Evolutionary conservation across 2,329 filamentous ascomycete species (phyloP), one percentile per base, ranked within the genome.

Genomic region (Aspergillus candidus): DNA sequence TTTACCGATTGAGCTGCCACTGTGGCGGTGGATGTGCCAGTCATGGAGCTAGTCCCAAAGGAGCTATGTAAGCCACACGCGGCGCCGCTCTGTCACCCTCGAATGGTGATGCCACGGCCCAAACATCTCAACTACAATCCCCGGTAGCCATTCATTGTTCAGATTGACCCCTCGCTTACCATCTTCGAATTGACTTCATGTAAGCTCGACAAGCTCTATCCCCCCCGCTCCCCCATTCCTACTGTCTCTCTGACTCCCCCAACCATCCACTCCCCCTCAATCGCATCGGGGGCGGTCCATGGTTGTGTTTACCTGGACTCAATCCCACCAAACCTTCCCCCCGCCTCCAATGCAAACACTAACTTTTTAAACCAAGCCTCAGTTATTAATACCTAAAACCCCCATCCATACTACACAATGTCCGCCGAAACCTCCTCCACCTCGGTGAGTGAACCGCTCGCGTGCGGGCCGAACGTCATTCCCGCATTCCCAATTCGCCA

Each of bases 351-450:
- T 42, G 37, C 40, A 32, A 17, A 46, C 42, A 47, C 48, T 54
- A 44, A 55, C 34, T 31, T 22, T 14, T 5, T 7, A 32, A 17
- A 37, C 11, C 18, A 14, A 42, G 18, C 17, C 13, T 27, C 12
- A 31, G 5, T 15, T 4, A 11, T 32, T n/a, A 17, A 11, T 29
- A 32, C 37, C 17, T 38, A 32, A 43, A 32, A n/a, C n/a, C 32
- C n/a, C 33, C 43, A 47, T 40, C 17, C 39, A 18, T 18, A 27
- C 22, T 27, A 27, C 22, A 60, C 49, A 61, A 66, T 66, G 62
- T 56, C 59, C 51, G 56, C 56, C 41, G 61, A 66, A 34, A 49
- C 46, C 43, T 41, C 53, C 47, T 50, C 53, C 39, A 44, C 52
- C 36, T 53, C 58, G 40, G 62, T 63, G 55, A 32, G 56, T 59